phyloP scores from a whole-genome alignment of 139 green algal species.

The Mesotaenium endlicherianum region DNA sequence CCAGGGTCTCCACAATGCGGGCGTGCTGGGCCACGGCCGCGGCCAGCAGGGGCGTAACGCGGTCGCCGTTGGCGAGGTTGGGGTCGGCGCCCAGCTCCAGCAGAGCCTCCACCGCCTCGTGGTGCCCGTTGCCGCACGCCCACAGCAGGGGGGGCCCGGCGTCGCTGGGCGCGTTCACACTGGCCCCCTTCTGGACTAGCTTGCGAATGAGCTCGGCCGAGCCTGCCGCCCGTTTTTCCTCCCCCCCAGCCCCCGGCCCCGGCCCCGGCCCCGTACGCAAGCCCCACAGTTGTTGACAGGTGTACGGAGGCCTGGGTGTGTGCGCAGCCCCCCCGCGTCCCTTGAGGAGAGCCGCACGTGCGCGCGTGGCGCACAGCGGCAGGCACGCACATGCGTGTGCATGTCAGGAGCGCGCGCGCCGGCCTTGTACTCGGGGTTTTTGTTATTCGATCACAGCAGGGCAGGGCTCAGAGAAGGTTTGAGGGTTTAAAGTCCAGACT shows the following conservation, averaged over 20 bases:
- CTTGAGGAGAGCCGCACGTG: no score
- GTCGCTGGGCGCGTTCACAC: constrained; percentile 36
- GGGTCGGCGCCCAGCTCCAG: constrained; percentile 11
- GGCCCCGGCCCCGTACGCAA: no score
- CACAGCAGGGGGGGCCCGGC: constrained; percentile 41
- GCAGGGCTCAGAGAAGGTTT: no score
- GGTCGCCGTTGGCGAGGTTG: constrained; percentile 12
- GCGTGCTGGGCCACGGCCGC: constrained; percentile 22
- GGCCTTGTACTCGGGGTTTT: no score
- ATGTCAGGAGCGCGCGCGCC: no score
- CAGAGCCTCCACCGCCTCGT: constrained; percentile 6
- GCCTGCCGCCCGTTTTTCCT: neutral
- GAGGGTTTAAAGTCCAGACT: no score
- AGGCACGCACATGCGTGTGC: no score
- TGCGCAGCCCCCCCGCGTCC: no score
- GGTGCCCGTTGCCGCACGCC: constrained; percentile 26
- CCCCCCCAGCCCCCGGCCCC: neutral
- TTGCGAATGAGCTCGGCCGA: neutral
- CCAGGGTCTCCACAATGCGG: constrained; percentile 11
- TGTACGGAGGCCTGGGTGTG: no score
- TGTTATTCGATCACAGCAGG: no score
- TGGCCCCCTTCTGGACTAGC: constrained; percentile 9
- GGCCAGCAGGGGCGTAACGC: constrained; percentile 11
- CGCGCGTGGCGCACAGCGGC: no score
- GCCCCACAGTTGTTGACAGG: no score